These are phyloP conservation scores for Cicer pinnatifidum DNA, from an alignment of 306 rosid genomes.

Conservation along the genomic window DNA sequence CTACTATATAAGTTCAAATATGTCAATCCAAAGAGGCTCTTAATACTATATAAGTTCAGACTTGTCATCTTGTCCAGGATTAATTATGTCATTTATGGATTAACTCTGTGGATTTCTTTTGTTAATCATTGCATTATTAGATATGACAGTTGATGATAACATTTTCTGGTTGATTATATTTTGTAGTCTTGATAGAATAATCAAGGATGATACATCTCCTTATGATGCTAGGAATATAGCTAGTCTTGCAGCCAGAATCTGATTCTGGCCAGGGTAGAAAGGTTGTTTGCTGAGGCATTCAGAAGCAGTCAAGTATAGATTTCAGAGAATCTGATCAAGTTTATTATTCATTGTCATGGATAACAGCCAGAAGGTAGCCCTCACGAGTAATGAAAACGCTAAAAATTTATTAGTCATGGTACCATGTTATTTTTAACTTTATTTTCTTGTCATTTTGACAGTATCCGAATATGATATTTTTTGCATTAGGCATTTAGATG, in stretches of 20 bases:
- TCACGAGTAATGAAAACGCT: constrained; percentile 49
- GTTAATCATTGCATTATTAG: constrained; percentile 26
- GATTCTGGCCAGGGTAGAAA: constrained; percentile 45
- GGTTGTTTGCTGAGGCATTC: constrained; percentile 34
- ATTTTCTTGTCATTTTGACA: not conserved
- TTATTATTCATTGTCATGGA: constrained; percentile 53
- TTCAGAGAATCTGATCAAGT: constrained; percentile 38
- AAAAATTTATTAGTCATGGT: constrained; percentile 58
- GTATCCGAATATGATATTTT: constrained; percentile 13
- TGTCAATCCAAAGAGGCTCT: no score
- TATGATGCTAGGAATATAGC: constrained; percentile 18
- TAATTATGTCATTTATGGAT: constrained; percentile 4
- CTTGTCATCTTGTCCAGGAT: not conserved
- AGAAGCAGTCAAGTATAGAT: constrained; percentile 40
- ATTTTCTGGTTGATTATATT: constrained; percentile 30
- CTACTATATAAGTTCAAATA: no score
- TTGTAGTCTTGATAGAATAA: constrained; percentile 9
- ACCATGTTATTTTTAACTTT: constrained; percentile 29
- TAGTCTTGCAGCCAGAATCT: constrained; percentile 43
- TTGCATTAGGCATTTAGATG: not conserved
- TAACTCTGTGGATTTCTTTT: not conserved
- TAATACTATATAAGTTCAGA: no score
- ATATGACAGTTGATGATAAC: not conserved
- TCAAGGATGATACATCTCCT: constrained; percentile 23
- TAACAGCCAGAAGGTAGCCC: constrained; percentile 64